Percentiles rank a stretch among this genome's conserved stretches.
Evolutionary conservation across 371 early-diverging fungal species (phyloP).

Genomic region (Lichtheimia hyalospora): DNA sequence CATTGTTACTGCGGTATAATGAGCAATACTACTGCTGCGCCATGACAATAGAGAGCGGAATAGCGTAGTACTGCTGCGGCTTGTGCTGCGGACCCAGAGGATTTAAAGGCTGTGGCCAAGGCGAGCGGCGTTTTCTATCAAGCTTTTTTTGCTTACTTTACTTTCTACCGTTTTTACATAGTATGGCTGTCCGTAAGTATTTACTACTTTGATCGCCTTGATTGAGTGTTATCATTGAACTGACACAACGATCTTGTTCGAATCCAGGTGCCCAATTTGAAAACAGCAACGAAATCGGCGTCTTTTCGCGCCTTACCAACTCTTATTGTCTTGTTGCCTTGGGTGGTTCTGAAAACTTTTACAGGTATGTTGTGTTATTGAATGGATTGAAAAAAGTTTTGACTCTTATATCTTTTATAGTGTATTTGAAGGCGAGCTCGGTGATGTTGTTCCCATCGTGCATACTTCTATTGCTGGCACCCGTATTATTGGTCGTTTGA

Average conservation of each 20-base stretch:
- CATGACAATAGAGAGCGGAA: no score
- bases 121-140: not conserved
- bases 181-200: slow-evolving; percentile 46
- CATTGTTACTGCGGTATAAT: no score
- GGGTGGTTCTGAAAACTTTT: slow-evolving; percentile 98
- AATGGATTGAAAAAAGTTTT: no score
- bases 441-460: slow-evolving; percentile 97
- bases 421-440: slow-evolving; percentile 94
- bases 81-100: no score
- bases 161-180: not conserved
- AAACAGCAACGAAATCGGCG: slow-evolving; percentile 99
- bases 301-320: slow-evolving; percentile 98
- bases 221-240: not conserved
- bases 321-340: slow-evolving; percentile 98
- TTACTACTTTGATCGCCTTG: no score
- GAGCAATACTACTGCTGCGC: no score
- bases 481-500: slow-evolving; percentile 95
- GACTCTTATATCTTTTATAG: slow-evolving; percentile 43
- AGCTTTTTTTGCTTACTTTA: slow-evolving; percentile 3
- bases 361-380: slow-evolving; percentile 71
- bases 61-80: no score
- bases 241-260: not conserved
- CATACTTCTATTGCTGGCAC: slow-evolving; percentile 99
- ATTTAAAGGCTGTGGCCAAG: no score
- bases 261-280: slow-evolving; percentile 93